These are phyloP conservation scores for Pythium chondricola DNA, from an alignment of 352 stramenopile genomes.

Conservation along the genomic window DNA sequence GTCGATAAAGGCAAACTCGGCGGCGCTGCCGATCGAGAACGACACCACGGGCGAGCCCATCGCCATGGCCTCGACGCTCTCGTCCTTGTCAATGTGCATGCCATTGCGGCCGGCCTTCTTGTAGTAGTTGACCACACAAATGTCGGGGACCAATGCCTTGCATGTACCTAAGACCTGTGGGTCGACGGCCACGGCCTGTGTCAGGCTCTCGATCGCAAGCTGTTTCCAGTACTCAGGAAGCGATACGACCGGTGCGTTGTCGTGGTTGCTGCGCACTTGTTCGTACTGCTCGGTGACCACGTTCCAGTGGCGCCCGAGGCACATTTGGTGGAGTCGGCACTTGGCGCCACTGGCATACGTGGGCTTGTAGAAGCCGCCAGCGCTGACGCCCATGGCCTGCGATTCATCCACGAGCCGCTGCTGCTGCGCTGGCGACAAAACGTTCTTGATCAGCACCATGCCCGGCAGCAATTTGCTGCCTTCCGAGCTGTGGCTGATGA, in stretches of 20 bases:
- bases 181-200: constrained; percentile 30
- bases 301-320: constrained; percentile 64
- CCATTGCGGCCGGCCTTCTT: constrained; percentile 66
- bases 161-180: constrained; percentile 41
- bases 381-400: constrained; percentile 30
- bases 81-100: constrained; percentile 74
- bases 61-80: constrained; percentile 45
- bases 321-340: constrained; percentile 73
- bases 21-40: constrained; percentile 58
- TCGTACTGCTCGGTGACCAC: constrained; percentile 68
- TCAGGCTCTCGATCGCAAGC: constrained; percentile 31
- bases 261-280: constrained; percentile 42
- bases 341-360: constrained; percentile 66
- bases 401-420: constrained; percentile 52
- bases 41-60: constrained; percentile 66
- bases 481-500: constrained; percentile 8
- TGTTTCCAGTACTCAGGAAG: constrained; percentile 29
- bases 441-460: constrained; percentile 57
- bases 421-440: constrained; percentile 42
- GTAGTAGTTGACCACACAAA: constrained; percentile 76
- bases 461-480: constrained; percentile 36
- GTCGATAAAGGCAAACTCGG: constrained; percentile 63
- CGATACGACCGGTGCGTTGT: constrained; percentile 27
- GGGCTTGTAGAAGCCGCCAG: constrained; percentile 57
- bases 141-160: constrained; percentile 36